Conservation (phyloP, 805 yeast species). For the Pichia heedii region DNA sequence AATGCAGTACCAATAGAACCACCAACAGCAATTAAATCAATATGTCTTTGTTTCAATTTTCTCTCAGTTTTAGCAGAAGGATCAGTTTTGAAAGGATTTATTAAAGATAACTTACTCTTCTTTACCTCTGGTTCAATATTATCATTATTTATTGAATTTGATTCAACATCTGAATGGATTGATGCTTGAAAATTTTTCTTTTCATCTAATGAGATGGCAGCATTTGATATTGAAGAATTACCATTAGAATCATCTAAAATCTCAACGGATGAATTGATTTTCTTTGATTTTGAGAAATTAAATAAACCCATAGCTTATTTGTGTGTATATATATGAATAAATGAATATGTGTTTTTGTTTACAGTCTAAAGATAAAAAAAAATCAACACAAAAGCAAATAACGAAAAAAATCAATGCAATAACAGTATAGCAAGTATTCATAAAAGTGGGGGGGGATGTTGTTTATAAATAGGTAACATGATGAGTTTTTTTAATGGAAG, state of each 20-base stretch:
- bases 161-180: background rate
- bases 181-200: background rate
- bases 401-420: no score
- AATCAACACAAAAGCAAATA: no score
- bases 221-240: background rate
- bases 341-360: no score
- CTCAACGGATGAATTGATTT: background rate
- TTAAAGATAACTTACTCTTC: background rate
- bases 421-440: no score
- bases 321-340: no score
- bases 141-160: background rate
- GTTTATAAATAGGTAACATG: no score
- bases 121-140: background rate
- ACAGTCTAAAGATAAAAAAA: no score
- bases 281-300: background rate
- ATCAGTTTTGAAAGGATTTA: background rate
- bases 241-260: background rate
- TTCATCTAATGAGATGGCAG: background rate
- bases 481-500: no score
- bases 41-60: constrained; percentile 56
- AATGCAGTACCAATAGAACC: constrained; percentile 79
- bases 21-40: constrained; percentile 70
- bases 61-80: constrained; percentile 26
- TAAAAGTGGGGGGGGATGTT: no score
- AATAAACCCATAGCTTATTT: background rate